Base-by-base conservation (phyloP, 2,329 filamentous ascomycete species). In the Pseudogymnoascus sp. region DNA sequence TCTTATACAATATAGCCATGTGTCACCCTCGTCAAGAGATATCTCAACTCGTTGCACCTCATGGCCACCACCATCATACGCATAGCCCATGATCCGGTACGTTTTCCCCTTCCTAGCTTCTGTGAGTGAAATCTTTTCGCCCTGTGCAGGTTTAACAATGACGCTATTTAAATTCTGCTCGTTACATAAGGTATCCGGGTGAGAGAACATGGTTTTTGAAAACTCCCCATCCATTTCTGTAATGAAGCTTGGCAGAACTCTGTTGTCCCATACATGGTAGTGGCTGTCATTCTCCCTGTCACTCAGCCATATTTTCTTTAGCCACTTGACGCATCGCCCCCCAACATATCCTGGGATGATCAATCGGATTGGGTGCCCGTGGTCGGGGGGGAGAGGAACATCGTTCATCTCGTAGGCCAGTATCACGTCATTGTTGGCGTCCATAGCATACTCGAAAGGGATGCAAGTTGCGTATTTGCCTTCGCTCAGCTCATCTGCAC, bases 251-350 rank as follows among this genome's bases (percentile, higher is more conserved):
- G 78, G 80, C 19, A 79, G 67, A 5, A 80, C 75, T 8, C 78
- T 70, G 63, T 82, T 82, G 63, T 82, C 79, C 71, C 76, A 81
- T 37, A 79, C 74, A 65, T 82, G 79, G 65, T 74, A 80, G 64
- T 78, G 75, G 2, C 73, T 74, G n/a, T 75, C 68, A 38, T 75
- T 78, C 63, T 81, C 78, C 38, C 76, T 72, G 26, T 76, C 74
- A 7, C 72, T 74, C 35, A 80, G 70, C 62, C 74, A 73, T 26
- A 80, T 74, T 38, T 72, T 72, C 37, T 72, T 70, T 4, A 81
- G 66, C 79, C 79, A 81, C 65, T 81, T 81, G 31, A 80, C 77
- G 43, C 73, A 75, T 10, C 77, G 70, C 0, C 75, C 79, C 2
- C 74, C 79, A 2, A 79, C 75, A 31, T 75, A 73, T 0, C 79